phyloP scores from a whole-genome alignment of 1,139 yeast genomes.

The Arxiozyma slooffiae region DNA sequence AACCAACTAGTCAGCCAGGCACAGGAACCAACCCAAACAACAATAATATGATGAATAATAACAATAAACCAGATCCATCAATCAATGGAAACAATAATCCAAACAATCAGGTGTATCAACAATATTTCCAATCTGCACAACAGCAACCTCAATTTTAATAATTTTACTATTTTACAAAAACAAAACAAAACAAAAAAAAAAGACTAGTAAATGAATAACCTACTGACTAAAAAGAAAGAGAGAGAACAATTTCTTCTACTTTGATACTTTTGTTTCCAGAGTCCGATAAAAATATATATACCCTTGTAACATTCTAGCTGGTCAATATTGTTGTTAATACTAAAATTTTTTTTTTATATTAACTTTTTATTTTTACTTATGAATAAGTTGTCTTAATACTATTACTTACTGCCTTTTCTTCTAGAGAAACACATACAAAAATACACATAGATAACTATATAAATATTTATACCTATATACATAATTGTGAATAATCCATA shows the following conservation, averaged over 20 bases:
- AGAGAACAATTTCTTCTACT: background rate
- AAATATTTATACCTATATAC: background rate
- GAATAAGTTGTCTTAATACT: background rate
- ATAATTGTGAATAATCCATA: background rate
- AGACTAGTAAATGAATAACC: too few species aligned
- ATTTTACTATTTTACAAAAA: background rate
- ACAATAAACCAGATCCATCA: background rate
- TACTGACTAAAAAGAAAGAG: background rate
- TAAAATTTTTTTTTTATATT: background rate
- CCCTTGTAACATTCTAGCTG: too few species aligned
- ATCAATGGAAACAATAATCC: slow-evolving; percentile 30
- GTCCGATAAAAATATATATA: background rate
- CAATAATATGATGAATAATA: slow-evolving; percentile 12
- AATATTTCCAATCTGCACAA: slow-evolving; percentile 44
- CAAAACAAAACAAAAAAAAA: background rate
- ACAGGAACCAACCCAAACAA: background rate
- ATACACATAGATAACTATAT: background rate
- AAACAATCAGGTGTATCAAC: slow-evolving; percentile 46
- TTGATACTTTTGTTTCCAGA: background rate
- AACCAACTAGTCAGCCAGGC: background rate
- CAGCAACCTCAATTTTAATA: slow-evolving; percentile 34
- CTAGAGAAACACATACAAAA: background rate
- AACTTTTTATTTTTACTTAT: background rate
- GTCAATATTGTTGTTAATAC: too few species aligned
- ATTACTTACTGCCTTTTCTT: background rate